Evolutionary conservation across 768 basidiomycete genomes (phyloP).

Genomic region (Auricularia auricula-judae): DNA sequence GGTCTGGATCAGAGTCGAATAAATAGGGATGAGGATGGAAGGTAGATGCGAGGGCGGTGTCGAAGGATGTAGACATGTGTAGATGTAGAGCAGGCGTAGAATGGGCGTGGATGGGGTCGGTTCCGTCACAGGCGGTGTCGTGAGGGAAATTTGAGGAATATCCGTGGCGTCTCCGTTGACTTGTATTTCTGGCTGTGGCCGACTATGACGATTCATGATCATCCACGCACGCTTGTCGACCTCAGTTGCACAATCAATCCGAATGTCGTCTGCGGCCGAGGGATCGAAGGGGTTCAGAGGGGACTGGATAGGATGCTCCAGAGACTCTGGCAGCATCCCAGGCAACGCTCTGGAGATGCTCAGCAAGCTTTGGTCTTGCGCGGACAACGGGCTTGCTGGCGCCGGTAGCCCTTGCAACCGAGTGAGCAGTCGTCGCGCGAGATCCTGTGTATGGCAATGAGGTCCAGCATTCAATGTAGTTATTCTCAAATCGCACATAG

Average conservation of each 20-base stretch:
- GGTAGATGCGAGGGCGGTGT: constrained; percentile 57
- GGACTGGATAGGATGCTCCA: constrained; percentile 39
- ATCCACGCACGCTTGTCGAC: constrained; percentile 43
- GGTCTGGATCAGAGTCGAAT: constrained; percentile 51
- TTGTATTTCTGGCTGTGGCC: constrained; percentile 1
- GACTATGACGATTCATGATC: constrained; percentile 13
- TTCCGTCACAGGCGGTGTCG: constrained; percentile 34
- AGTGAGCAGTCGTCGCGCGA: constrained; percentile 50
- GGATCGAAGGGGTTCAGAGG: constrained; percentile 40
- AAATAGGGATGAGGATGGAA: constrained; percentile 59
- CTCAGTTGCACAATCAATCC: constrained; percentile 36
- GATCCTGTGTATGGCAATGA: constrained; percentile 35
- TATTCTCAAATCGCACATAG: constrained; percentile 39
- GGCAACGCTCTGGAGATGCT: constrained; percentile 45
- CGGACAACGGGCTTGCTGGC: constrained; percentile 27
- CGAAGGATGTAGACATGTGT: constrained; percentile 60
- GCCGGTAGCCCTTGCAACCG: constrained; percentile 38
- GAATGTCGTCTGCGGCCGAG: constrained; percentile 33
- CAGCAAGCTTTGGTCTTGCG: constrained; percentile 38
- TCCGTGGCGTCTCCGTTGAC: constrained; percentile 5
- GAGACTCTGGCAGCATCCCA: constrained; percentile 40
- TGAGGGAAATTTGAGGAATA: constrained; percentile 23
- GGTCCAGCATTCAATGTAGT: background rate
- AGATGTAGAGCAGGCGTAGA: constrained; percentile 60
- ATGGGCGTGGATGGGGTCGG: constrained; percentile 45